Base-by-base conservation (phyloP, 441 rosid genomes). In the Adansonia rubrostipa region DNA sequence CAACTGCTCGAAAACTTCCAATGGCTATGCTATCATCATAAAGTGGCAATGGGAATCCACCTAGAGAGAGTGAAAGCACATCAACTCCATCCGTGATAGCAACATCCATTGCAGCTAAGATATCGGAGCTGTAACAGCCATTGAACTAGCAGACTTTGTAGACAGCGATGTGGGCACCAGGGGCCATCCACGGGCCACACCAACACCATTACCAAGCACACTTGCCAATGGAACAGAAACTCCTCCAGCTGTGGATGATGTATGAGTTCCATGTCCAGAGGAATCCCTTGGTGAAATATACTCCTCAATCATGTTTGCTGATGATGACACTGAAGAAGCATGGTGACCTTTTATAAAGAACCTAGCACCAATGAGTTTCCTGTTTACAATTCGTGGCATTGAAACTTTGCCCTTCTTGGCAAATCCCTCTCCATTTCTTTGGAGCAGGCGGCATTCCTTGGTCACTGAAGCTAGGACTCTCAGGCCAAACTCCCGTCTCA, bases 61-160 rank as follows among this genome's bases (percentile, higher is more conserved):
- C 95, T 0, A 91, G 80, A 0, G 95, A 91, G 36, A 91, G 89
- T 1, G 95, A 91, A 66, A 91, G 90, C 60, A 91, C 85, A 45
- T 91, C 91, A 33, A 91, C 95, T 75, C 86, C 85, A 36, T 91
- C 93, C 75, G 80, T 78, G 61, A 91, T 89, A 0, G 95, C 93
- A 7, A 79, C 91, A 77, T 91, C 93, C 81, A 89, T 91, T 2
- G 92, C 95, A 9, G 95, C 93, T 6, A 91, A 74, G 22, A 91
- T 89, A 56, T 91, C 95, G 2, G 93, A 89, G 87, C 93, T 89
- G 80, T 89, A 91, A 75, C 95, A 91, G 20, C 95, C 95, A 56
- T 76, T 83, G 81, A 84, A 86, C 95, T 93, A 91, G 85, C 93
- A 91, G 9, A 91, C 95, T 82, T 91, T 91, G 78, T 89, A 91